Evolutionary conservation across 176 grass and related monocot genomes (phyloP), one percentile per base, ranked within the genome.

Genomic region (Ensete ventricosum): DNA sequence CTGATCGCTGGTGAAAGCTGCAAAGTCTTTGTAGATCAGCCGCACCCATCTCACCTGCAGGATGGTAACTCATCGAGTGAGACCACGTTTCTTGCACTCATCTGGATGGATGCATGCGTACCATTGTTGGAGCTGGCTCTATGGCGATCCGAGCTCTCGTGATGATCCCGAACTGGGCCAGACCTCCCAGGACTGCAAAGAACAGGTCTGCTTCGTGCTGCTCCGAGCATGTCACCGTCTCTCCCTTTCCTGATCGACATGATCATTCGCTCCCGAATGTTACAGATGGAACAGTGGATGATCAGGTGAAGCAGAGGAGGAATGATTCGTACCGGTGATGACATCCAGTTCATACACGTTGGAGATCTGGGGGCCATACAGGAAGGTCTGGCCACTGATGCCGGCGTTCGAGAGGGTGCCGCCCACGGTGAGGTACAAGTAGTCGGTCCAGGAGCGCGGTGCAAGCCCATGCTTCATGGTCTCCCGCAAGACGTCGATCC

Each of bases 351-450:
- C 59, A 9, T 77, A 53, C 20, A 77, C 58, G 20, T 77, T 77
- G 60, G 59, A 64, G 16, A 77, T 77, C 20, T 77, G 75, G 11
- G 75, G 75, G 0, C 75, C 75, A 52, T 64, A 24, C 43, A 20
- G 75, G 75, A 77, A 77, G 16, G 75, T 19, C 1, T 77, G 75
- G 16, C 75, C 75, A 9, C 75, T 64, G 59, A 77, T n/a, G 17
- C 75, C 75, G 11, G 59, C 75, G 19, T 77, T 77, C 1, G 75
- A 77, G n/a, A 77, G 75, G 14, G 75, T 77, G 43, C 75, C 75
- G 55, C 75, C 75, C 12, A 77, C 60, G 1, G 75, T 64, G 21
- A 77, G 75, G 21, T 64, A 58, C n/a, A 77, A 52, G 43, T 77
- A 77, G 20, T 77, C 75, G 6, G 75, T 77, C 75, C 75, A 77